Base-by-base conservation (phyloP, 345 rosid genomes). In the Clausena lansium region DNA sequence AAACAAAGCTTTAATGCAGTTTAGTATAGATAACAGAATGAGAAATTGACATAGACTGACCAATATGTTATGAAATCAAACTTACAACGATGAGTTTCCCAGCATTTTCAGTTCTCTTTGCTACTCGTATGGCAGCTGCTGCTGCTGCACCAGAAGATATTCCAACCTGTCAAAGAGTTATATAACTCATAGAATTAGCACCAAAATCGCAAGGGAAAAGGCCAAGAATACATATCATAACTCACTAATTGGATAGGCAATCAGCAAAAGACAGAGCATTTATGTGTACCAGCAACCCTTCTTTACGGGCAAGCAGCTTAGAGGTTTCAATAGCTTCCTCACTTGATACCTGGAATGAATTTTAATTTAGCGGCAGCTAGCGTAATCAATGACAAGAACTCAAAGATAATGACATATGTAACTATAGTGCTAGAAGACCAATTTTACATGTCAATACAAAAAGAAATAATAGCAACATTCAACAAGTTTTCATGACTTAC, bases 71-170 rank as follows among this genome's bases (percentile, higher is more conserved):
- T 52, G 22, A 52, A 52, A 17, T 52, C 36, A 7, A 24, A 81
- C 87, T 86, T 74, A 88, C 94, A 36, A 72, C 89, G 30, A 90
- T 82, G 60, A 89, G 90, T 78, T 90, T 89, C 71, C 88, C 92
- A 0, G 87, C 79, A 73, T 79, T 76, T 77, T 91, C 90, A 3
- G 92, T 90, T 78, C 85, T 86, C 83, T 83, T 87, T 30, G 86
- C 91, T 69, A 87, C 4, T 71, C 63, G 83, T 33, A 87, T 84
- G 27, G 91, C 95, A 20, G 90, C 90, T 0, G 50, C 50, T 11
- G 83, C 87, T 22, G 90, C 90, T 33, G 90, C 91, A 60, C 91
- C 91, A 7, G 91, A 84, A 35, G 95, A 88, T 73, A 91, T 86
- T 68, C 89, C 91, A 2, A 85, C 87, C 93, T 88, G 80, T 30